Evolutionary conservation across 2,329 filamentous ascomycete genomes (phyloP), one percentile per base, ranked within the genome.

Genomic region (Fusarium duplospermum): DNA sequence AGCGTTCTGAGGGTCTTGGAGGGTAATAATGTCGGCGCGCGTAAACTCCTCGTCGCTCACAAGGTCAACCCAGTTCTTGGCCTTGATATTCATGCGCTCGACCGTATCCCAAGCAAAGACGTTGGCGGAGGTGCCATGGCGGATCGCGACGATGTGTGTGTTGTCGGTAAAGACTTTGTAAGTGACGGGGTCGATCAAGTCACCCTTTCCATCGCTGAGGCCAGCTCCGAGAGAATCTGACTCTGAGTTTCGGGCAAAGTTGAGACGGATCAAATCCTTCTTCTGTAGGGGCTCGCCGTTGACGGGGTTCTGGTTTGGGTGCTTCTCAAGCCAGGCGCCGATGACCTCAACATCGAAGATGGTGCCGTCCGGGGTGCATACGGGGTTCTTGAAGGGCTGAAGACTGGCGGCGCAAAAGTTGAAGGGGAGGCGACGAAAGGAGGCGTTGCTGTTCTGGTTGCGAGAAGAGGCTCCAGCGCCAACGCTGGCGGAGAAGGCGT

Each of bases 121-220:
- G 83, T 99, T 99, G 59, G 96, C 96, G 67, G 95, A 96, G 64
- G 88, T 93, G 64, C 90, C 91, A 82, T 93, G 91, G 66, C 91
- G 89, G 72, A 99, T 88, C 18, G 95, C 96, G 54, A 98, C 94
- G 67, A 99, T 94, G 83, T 98, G 96, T 5, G 96, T 98, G 83
- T 98, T 98, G 82, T 99, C 95, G 56, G 96, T 99, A 79, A 99
- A 94, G 47, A 97, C 93, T 83, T 99, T 99, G 87, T 94, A 98
- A 0, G 95, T 98, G 56, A 99, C 96, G 0, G 96, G 97, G 79
- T 99, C 96, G 72, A 98, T 94, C 79, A 96, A 93, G 78, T 98
- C 96, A 62, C 91, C 93, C 69, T 88, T 87, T 18, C 86, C 88
- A 71, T 90, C 88, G 72, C 84, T 85, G 14, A 84, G 73, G 4